Conservation (phyloP, 257 asterid genomes). For the Fraxinus excelsior region DNA sequence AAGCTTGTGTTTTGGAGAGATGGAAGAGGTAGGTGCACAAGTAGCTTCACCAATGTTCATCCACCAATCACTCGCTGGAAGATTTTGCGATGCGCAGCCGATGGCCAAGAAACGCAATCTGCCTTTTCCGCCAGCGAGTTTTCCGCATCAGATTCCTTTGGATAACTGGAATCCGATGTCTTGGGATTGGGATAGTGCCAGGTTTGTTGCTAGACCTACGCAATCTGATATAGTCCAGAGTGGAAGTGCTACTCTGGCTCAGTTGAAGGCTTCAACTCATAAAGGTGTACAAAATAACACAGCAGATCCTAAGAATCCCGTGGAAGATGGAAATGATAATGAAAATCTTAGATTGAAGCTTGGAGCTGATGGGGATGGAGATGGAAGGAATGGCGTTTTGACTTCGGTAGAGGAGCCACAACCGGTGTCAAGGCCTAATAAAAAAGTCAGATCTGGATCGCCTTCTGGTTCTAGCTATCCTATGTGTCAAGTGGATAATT, state of each 20-base stretch:
- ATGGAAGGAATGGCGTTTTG: slow-evolving; percentile 24
- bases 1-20: slow-evolving; percentile 20
- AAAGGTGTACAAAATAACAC: slow-evolving; percentile 26
- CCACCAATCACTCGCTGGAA: slow-evolving; percentile 47
- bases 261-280: slow-evolving; percentile 6
- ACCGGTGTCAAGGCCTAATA: slow-evolving; percentile 55
- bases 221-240: slow-evolving; percentile 34
- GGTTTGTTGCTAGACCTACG: slow-evolving; percentile 64
- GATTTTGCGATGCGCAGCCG: slow-evolving; percentile 43
- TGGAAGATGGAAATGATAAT: slow-evolving; percentile 22
- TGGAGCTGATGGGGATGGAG: slow-evolving; percentile 37
- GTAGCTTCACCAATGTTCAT: slow-evolving; percentile 57
- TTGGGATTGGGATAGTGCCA: slow-evolving; percentile 82
- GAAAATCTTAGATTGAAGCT: slow-evolving; percentile 51
- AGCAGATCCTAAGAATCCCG: slow-evolving; percentile 24
- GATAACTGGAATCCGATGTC: slow-evolving; percentile 61
- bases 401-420: slow-evolving; percentile 45
- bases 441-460: slow-evolving; percentile 77
- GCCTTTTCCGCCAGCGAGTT: slow-evolving; percentile 41
- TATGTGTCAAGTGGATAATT: slow-evolving; percentile 83
- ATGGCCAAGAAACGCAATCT: slow-evolving; percentile 60
- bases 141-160: slow-evolving; percentile 37
- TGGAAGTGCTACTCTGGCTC: slow-evolving; percentile 9
- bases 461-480: slow-evolving; percentile 61
- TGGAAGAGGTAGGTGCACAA: slow-evolving; percentile 68